A percentile compares a stretch with the other conserved stretches of the same genome.
phyloP scores from a whole-genome alignment of 495 filamentous ascomycete genomes.

The Aspergillus leporis region DNA sequence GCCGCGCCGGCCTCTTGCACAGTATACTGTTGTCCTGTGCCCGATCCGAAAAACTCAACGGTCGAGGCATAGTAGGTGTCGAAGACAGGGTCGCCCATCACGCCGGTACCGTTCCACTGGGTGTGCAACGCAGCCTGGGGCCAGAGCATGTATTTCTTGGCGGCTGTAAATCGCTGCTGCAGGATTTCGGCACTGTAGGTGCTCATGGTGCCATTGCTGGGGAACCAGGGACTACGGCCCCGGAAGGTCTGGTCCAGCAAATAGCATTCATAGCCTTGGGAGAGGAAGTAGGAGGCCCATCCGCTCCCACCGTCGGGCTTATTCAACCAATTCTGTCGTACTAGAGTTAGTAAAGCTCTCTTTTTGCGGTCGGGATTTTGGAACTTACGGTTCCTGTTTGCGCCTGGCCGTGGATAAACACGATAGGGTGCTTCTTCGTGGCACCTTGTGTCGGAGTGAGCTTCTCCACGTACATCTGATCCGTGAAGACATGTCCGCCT shows the following conservation, averaged over 20 bases:
- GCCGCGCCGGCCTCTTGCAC: slow-evolving; percentile 45
- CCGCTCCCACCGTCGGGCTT: slow-evolving; percentile 49
- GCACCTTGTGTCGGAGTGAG: slow-evolving; percentile 34
- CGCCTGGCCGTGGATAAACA: slow-evolving; percentile 55
- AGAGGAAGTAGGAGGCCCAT: slow-evolving; percentile 49
- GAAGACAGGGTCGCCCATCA: slow-evolving; percentile 42
- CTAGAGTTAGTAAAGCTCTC: background rate
- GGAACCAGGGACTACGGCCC: slow-evolving; percentile 41
- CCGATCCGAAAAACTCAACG: slow-evolving; percentile 40
- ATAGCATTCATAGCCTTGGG: slow-evolving; percentile 46
- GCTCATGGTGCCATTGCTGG: slow-evolving; percentile 28
- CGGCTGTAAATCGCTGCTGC: slow-evolving; percentile 42
- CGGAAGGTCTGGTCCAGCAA: slow-evolving; percentile 46
- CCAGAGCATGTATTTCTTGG: slow-evolving; percentile 36
- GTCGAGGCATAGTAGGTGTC: slow-evolving; percentile 48
- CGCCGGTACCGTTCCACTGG: slow-evolving; percentile 50
- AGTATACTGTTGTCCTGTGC: slow-evolving; percentile 35
- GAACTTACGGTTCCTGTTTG: slow-evolving; percentile 52
- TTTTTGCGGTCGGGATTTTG: no score
- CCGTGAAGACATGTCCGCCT: slow-evolving; percentile 41
- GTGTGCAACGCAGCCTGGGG: slow-evolving; percentile 48
- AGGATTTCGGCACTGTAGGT: slow-evolving; percentile 35
- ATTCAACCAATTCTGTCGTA: slow-evolving; percentile 41
- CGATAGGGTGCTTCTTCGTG: slow-evolving; percentile 40
- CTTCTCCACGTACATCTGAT: slow-evolving; percentile 61